A percentile compares a stretch with the other conserved stretches of the same genome.
Evolutionary conservation across 352 stramenopile species (phyloP).

Genomic region (Phytophthora macrochlamydospora): DNA sequence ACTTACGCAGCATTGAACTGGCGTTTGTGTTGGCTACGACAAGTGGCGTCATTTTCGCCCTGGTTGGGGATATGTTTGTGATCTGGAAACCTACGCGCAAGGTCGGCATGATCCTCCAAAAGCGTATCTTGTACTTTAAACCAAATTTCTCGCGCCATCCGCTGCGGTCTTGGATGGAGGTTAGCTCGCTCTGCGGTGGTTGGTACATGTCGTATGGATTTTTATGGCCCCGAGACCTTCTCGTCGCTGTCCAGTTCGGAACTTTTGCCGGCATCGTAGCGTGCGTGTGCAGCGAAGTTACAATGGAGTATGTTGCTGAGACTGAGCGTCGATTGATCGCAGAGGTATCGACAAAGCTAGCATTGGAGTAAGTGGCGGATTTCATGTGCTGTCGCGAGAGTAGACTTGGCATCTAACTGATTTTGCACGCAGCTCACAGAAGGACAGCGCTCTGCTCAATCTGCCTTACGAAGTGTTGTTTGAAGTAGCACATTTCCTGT

Average conservation of each 20-base stretch:
- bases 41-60: conserved; percentile 76
- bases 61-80: conserved; percentile 86
- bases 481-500: conserved; percentile 74
- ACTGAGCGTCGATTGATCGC: conserved; percentile 71
- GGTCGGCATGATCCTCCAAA: conserved; percentile 80
- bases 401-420: conserved; percentile 9
- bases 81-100: conserved; percentile 84
- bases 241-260: conserved; percentile 78
- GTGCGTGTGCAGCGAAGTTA: conserved; percentile 77
- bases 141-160: conserved; percentile 65
- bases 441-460: conserved; percentile 61
- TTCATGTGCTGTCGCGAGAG: not conserved
- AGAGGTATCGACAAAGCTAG: conserved; percentile 42
- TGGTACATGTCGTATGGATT: conserved; percentile 75
- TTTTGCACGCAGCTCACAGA: conserved; percentile 54
- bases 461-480: conserved; percentile 86
- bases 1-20: conserved; percentile 80
- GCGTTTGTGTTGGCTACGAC: conserved; percentile 80
- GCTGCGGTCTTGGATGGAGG: conserved; percentile 58
- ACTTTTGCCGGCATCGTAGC: conserved; percentile 70
- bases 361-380: conserved; percentile 44
- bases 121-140: conserved; percentile 70
- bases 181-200: conserved; percentile 52
- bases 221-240: conserved; percentile 69
- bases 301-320: conserved; percentile 65